phyloP scores from a whole-genome alignment of 2,329 filamentous ascomycete genomes.

The Fusarium floridanum region DNA sequence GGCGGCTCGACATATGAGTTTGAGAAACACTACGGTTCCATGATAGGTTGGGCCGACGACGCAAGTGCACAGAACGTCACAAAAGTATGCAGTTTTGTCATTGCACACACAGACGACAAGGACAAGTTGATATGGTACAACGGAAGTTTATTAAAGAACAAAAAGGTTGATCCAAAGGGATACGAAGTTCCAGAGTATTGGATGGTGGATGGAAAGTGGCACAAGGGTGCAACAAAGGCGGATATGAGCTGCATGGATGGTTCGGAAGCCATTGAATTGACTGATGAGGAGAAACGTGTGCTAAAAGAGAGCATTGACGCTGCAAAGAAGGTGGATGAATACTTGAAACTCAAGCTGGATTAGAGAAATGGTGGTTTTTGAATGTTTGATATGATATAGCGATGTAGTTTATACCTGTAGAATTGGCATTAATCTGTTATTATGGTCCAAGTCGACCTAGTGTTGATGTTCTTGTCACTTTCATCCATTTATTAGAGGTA shows the following conservation, averaged over 20 bases:
- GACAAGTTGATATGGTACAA: slow-evolving; percentile 57
- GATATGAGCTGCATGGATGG: slow-evolving; percentile 55
- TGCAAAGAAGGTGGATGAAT: slow-evolving; percentile 23
- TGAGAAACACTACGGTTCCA: slow-evolving; percentile 55
- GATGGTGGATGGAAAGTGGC: slow-evolving; percentile 56
- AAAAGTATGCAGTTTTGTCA: slow-evolving; percentile 54
- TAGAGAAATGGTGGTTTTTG: background rate
- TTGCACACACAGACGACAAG: slow-evolving; percentile 56
- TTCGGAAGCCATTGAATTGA: slow-evolving; percentile 9
- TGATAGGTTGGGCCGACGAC: slow-evolving; percentile 51
- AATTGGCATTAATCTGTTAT: background rate
- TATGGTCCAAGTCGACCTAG: background rate
- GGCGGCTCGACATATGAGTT: slow-evolving; percentile 54
- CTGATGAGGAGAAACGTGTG: slow-evolving; percentile 4
- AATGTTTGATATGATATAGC: background rate
- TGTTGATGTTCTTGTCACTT: background rate
- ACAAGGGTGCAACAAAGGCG: slow-evolving; percentile 48
- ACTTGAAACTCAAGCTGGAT: background rate
- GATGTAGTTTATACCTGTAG: background rate
- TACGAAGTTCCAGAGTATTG: slow-evolving; percentile 53
- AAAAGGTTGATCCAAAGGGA: slow-evolving; percentile 41
- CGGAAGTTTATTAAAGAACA: slow-evolving; percentile 57
- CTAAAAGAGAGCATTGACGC: slow-evolving; percentile 17
- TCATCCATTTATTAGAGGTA: background rate
- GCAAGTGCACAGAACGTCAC: background rate